Base-by-base conservation (phyloP, 805 yeast species). In the Cyberlindnera euphorbiae region DNA sequence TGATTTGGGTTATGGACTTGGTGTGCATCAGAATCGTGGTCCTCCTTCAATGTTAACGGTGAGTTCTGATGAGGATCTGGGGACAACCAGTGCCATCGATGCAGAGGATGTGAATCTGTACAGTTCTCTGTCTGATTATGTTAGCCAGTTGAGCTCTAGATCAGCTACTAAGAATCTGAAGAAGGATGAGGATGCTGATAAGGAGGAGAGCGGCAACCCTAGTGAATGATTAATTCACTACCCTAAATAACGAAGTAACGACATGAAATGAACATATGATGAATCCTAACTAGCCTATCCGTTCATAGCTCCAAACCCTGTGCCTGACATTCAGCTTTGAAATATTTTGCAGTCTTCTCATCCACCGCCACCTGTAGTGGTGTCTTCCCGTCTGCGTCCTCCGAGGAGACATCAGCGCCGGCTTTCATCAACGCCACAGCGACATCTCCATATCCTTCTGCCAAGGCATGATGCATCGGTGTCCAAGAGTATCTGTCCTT, bases 391-490 rank as follows among this genome's bases (percentile, higher is more conserved):
- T 77, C 82, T 2, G 50, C 42, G 45, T 71, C 76, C 33, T 60
- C 62, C 11, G 65, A 38, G 15, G 52, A 35, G 30, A 58, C 56
- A 46, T 83, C 87, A 0, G 95, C 96, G 0, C 90, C 90, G 5
- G 69, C 63, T 35, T 69, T 66, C 2, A 79, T 77, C 31, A 89
- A 60, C 23, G 64, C 51, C 1, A 77, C 65, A 0, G 84, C 95
- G 9, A 76, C 75, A 40, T 84, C 95, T 1, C 82, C 88, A 49
- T 79, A 80, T 0, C 96, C 96, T 59, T 89, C 97, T 0, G 95
- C 87, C 38, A 82, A 61, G 0, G 97, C 96, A 59, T 86, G 95
- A 56, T 86, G 95, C 41, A 90, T 56, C 1, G 96, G 79, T 0
- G 95, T 82, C 88, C 93, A 86, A 0, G 95, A 93, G 35, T 70